Base-by-base conservation (phyloP, 1,139 yeast species). In the Hansenula anomala region DNA sequence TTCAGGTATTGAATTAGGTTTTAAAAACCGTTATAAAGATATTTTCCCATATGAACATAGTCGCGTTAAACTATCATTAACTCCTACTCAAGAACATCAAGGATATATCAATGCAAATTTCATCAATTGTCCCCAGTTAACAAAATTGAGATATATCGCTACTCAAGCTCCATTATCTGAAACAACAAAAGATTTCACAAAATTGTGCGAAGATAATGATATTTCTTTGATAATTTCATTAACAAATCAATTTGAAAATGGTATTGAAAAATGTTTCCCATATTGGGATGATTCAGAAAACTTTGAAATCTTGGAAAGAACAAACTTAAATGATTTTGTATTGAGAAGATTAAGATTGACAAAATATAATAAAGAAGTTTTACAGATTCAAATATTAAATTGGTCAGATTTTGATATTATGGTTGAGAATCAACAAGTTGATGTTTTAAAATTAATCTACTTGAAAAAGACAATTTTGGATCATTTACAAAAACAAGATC, bases 351-450 rank as follows among this genome's bases (percentile, higher is more conserved):
- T 60, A 31, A 50, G 67, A 14, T 45, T 52, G 2, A 59, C 61
- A 46, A 60, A 59, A 25, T 49, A 55, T 16, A 46, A 46, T 13
- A 38, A 38, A 13, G 60, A 64, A 36, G 67, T 84, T 7, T 63
- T 73, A 37, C 96, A 87, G 54, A 63, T 87, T 23, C 94, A 85
- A 47, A 79, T 78, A 54, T 67, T 71, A 22, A 70, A 72, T 33
- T 87, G 96, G 96, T 90, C 94, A 1, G 96, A 87, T 61, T 71
- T 81, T 47, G 94, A 92, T 11, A 72, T 80, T 4, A 46, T 63
- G 37, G 40, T 46, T 4, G 30, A 43, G 6, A 23, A 32, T 10
- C 58, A 58, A 35, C 62, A 65, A 24, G 50, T 49, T 29, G 64
- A 62, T 39, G 48, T 64, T 18, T 44, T 63, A 18, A 58, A 58